Evolutionary conservation across 2,329 filamentous ascomycete species (phyloP), one percentile per base, ranked within the genome.

Genomic region (Pseudomassariella vexata): DNA sequence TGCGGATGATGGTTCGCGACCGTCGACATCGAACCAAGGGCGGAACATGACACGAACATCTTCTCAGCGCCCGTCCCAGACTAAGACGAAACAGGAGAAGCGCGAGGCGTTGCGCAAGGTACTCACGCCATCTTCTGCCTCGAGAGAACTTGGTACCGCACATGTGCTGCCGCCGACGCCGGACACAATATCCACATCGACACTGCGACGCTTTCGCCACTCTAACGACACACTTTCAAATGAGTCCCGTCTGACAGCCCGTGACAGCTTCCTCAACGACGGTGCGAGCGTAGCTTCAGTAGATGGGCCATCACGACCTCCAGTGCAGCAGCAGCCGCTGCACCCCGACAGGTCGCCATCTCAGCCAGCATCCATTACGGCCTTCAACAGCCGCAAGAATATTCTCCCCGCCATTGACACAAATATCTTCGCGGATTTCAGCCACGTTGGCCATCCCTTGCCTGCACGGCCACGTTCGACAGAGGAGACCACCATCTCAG

Each of bases 141-240:
- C 57, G 5, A 53, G 54, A 39, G 64, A 60, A 54, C 59, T 45
- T 37, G 63, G 30, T 2, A 57, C 63, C 32, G 59, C 65, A 5
- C 62, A 66, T 12, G 54, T 53, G 12, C 54, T 77, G 2, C 74
- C 74, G 8, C 74, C 74, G 0, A 78, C 74, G 0, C 74, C 74
- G 0, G 73, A 78, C 41, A 78, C 74, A 0, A 70, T 76, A 14
- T 74, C 73, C 2, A 74, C 70, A 3, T 68, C 69, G 2, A 73
- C 70, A 0, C 56, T 78, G 20, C 60, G 64, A 5, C 60, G 63
- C 10, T 68, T 64, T 37, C 62, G 73, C 39, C 63, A 60, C 28
- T 75, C 71, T 0, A 62, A 66, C 32, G 72, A 76, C 25, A 65
- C 63, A 0, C 47, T 71, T 1, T 50, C 56, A 0, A 57, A 50